A percentile compares a stretch with the other conserved stretches of the same genome.
Conservation (phyloP, 192 early-diverging fungal species). For the Coemansia sp. region DNA sequence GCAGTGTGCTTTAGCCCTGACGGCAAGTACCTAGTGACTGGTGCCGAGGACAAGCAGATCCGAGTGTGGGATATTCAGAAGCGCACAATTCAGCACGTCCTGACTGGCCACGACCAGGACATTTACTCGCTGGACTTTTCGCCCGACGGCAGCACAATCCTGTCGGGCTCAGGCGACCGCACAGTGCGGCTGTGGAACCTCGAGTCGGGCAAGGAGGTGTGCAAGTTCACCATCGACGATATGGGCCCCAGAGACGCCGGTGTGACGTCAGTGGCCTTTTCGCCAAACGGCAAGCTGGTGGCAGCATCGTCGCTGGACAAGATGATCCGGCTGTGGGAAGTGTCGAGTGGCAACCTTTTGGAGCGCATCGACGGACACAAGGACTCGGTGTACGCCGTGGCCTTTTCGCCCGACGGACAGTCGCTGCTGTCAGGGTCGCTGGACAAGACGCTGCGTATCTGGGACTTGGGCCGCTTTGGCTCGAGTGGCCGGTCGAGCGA, state of each 20-base stretch:
- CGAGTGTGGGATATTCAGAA: slow-evolving; percentile 75
- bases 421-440: slow-evolving; percentile 88
- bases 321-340: slow-evolving; percentile 92
- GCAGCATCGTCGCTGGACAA: slow-evolving; percentile 90
- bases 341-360: slow-evolving; percentile 62
- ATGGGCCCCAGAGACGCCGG: slow-evolving; percentile 83
- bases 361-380: slow-evolving; percentile 94
- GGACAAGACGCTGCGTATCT: slow-evolving; percentile 89
- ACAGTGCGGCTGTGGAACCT: slow-evolving; percentile 88
- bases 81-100: slow-evolving; percentile 62
- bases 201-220: slow-evolving; percentile 69
- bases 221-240: slow-evolving; percentile 78
- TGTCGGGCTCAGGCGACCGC: slow-evolving; percentile 85
- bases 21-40: slow-evolving; percentile 85
- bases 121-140: slow-evolving; percentile 96
- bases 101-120: slow-evolving; percentile 91
- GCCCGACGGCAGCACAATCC: slow-evolving; percentile 83
- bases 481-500: slow-evolving; percentile 25
- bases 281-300: slow-evolving; percentile 82
- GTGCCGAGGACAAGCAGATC: slow-evolving; percentile 94
- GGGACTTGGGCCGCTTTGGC: slow-evolving; percentile 71
- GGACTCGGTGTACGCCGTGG: slow-evolving; percentile 93
- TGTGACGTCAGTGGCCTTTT: slow-evolving; percentile 93
- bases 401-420: slow-evolving; percentile 90
- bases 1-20: slow-evolving; percentile 96